Evolutionary conservation across 2,329 filamentous ascomycete genomes (phyloP).

Genomic region (Diaporthe velutina): DNA sequence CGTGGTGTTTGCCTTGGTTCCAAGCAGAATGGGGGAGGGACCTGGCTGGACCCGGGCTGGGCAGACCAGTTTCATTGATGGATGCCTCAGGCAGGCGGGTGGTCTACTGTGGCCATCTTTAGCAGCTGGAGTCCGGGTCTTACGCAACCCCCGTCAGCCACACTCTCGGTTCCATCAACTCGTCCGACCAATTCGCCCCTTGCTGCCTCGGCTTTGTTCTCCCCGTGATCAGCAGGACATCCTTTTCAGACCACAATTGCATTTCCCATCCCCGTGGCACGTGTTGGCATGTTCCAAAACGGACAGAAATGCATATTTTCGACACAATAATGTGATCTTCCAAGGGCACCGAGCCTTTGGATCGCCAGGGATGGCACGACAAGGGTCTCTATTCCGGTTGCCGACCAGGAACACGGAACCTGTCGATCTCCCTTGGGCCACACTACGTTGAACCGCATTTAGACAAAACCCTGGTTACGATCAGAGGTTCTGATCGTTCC

Average conservation of each 20-base stretch:
- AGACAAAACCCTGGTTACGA: background rate
- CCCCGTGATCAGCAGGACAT: constrained; percentile 13
- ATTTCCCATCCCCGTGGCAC: constrained; percentile 8
- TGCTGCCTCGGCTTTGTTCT: constrained; percentile 23
- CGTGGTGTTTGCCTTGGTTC: constrained; percentile 31
- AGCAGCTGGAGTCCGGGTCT: background rate
- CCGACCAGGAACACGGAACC: constrained; percentile 20
- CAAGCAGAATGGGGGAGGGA: background rate
- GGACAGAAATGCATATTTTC: background rate
- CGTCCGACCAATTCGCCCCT: constrained; percentile 27
- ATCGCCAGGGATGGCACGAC: constrained; percentile 19
- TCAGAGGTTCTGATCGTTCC: no score
- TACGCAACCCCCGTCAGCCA: constrained; percentile 26
- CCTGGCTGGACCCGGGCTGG: background rate
- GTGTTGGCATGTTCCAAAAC: constrained; percentile 2
- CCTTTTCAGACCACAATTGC: constrained; percentile 11
- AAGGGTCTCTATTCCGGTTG: constrained; percentile 13
- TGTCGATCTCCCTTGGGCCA: constrained; percentile 16
- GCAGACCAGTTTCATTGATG: constrained; percentile 20
- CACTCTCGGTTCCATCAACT: constrained; percentile 22
- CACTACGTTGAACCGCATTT: background rate
- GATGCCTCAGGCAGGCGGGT: constrained; percentile 20
- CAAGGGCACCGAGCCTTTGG: background rate
- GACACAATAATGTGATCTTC: background rate
- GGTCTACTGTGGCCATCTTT: background rate